Evolutionary conservation across 768 basidiomycete genomes (phyloP).

Genomic region (Leccinum disarticulatum): DNA sequence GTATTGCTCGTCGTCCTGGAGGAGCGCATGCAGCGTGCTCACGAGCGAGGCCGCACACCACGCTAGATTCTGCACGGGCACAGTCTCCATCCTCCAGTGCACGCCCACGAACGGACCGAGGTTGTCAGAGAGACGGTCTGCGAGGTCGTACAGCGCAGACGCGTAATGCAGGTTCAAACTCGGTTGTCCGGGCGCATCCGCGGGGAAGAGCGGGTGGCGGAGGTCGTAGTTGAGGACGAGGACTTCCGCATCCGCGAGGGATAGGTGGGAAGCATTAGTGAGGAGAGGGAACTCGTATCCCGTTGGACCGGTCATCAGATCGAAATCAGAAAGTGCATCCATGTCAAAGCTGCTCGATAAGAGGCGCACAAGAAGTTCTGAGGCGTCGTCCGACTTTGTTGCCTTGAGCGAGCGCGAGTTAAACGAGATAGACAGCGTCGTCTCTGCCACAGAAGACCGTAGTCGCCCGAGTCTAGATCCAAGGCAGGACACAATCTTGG

Average conservation of each 20-base stretch:
- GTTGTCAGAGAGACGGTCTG: conserved; percentile 35
- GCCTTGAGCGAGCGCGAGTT: conserved; percentile 1
- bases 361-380: conserved; percentile 14
- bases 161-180: conserved; percentile 42
- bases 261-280: conserved; percentile 12
- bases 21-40: conserved; percentile 38
- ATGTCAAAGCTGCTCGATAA: conserved; percentile 14
- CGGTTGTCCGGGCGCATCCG: not conserved
- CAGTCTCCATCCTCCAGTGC: conserved; percentile 61
- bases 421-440: conserved; percentile 13
- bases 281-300: conserved; percentile 15
- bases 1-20: conserved; percentile 29
- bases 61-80: conserved; percentile 37
- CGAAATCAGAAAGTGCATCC: conserved; percentile 3
- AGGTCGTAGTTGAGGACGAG: conserved; percentile 55
- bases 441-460: conserved; percentile 4
- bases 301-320: conserved; percentile 10
- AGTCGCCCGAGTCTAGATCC: conserved; percentile 17
- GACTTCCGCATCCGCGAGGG: conserved; percentile 38
- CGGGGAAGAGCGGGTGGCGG: conserved; percentile 43
- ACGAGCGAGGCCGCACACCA: conserved; percentile 54
- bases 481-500: conserved; percentile 23
- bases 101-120: conserved; percentile 46
- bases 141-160: conserved; percentile 40
- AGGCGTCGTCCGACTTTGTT: conserved; percentile 3